Percentiles rank a stretch among this genome's conserved stretches.
phyloP scores from a whole-genome alignment of 2,329 filamentous ascomycete genomes.

The Sclerotinia glacialis region DNA sequence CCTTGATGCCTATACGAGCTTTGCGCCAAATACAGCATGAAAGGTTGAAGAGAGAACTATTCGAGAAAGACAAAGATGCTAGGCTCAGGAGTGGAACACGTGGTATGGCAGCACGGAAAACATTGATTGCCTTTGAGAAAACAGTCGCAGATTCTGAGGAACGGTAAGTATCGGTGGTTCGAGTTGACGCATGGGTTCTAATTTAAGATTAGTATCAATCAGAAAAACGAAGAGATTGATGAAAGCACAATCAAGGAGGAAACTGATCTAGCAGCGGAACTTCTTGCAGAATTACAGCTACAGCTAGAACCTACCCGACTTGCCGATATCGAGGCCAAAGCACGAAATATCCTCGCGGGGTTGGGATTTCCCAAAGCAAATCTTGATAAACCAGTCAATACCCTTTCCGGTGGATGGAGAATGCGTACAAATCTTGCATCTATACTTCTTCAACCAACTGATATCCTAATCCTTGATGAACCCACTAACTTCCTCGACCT shows the following conservation, averaged over 20 bases:
- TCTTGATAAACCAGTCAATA: slow-evolving; percentile 58
- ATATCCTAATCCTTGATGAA: slow-evolving; percentile 79
- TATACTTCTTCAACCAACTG: slow-evolving; percentile 67
- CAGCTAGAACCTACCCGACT: slow-evolving; percentile 65
- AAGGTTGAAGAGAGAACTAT: slow-evolving; percentile 60
- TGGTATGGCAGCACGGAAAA: slow-evolving; percentile 73
- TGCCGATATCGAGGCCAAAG: slow-evolving; percentile 61
- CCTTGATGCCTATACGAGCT: slow-evolving; percentile 56
- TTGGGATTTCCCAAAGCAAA: slow-evolving; percentile 62
- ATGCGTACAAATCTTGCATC: slow-evolving; percentile 66
- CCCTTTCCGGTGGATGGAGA: slow-evolving; percentile 74
- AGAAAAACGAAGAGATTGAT: slow-evolving; percentile 56
- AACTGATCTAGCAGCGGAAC: slow-evolving; percentile 65
- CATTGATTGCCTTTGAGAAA: slow-evolving; percentile 66
- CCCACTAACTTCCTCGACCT: slow-evolving; percentile 86
- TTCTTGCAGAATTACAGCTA: slow-evolving; percentile 66
- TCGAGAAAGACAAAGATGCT: slow-evolving; percentile 70
- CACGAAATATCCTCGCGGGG: slow-evolving; percentile 56
- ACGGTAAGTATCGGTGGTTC: slow-evolving; percentile 31
- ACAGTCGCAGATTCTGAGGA: slow-evolving; percentile 53
- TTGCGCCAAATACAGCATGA: slow-evolving; percentile 62
- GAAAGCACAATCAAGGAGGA: slow-evolving; percentile 58
- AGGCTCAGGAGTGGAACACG: slow-evolving; percentile 70
- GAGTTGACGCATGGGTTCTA: not conserved
- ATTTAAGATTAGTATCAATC: slow-evolving; percentile 42